Evolutionary conservation across 2,329 filamentous ascomycete genomes (phyloP).

Genomic region (Colletotrichum incanum): DNA sequence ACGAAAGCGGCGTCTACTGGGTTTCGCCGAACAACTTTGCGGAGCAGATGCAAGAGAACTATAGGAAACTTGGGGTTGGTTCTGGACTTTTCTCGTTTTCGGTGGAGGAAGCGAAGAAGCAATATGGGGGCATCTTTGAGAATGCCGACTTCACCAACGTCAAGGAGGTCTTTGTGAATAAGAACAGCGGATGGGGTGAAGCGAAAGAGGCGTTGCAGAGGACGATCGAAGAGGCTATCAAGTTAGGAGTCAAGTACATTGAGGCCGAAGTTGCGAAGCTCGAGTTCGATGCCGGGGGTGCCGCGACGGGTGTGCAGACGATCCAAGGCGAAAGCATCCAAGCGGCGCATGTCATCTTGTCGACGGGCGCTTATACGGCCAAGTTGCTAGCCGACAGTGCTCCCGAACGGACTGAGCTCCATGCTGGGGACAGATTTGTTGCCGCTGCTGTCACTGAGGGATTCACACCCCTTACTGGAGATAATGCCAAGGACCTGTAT

Average conservation of each 20-base stretch:
- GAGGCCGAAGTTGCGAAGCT: constrained; percentile 60
- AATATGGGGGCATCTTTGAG: constrained; percentile 67
- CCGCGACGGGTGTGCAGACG: constrained; percentile 65
- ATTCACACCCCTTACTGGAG: constrained; percentile 60
- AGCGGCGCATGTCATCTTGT: constrained; percentile 66
- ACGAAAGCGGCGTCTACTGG: constrained; percentile 58
- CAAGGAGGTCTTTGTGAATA: constrained; percentile 68
- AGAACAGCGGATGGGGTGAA: constrained; percentile 70
- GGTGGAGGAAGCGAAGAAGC: constrained; percentile 62
- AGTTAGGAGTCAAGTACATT: constrained; percentile 67
- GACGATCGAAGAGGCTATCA: constrained; percentile 62
- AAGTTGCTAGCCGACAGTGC: constrained; percentile 61
- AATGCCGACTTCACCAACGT: constrained; percentile 68
- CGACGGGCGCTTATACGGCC: constrained; percentile 67
- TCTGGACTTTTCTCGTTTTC: constrained; percentile 58
- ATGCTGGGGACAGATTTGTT: constrained; percentile 62
- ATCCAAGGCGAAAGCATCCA: constrained; percentile 59
- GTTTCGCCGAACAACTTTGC: constrained; percentile 49
- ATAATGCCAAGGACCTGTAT: constrained; percentile 56
- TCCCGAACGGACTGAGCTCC: constrained; percentile 60
- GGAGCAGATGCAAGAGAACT: constrained; percentile 54
- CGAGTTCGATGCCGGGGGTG: constrained; percentile 56
- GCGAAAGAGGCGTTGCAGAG: constrained; percentile 66
- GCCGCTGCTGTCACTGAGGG: constrained; percentile 68
- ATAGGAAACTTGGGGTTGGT: constrained; percentile 47